These are phyloP conservation scores for Nannochloropsis salina DNA, from an alignment of 108 stramenopile species.

Conservation along the genomic window DNA sequence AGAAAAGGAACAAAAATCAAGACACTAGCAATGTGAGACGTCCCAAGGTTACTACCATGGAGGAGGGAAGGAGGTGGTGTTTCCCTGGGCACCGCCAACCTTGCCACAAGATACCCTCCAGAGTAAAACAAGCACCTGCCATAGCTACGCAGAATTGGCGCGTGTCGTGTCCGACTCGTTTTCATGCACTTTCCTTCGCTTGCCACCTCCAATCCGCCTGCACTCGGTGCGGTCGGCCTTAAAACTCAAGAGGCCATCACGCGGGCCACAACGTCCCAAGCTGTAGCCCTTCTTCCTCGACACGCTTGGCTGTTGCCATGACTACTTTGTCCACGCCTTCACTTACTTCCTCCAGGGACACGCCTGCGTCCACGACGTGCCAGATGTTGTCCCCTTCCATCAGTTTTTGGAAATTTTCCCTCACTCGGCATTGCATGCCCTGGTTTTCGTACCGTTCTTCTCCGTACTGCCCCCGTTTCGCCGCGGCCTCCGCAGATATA, in stretches of 20 bases:
- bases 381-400: slow-evolving; percentile 21
- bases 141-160: no score
- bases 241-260: not conserved
- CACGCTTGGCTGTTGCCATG: not conserved
- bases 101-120: no score
- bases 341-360: slow-evolving; percentile 32
- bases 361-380: slow-evolving; percentile 34
- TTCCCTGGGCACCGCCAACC: no score
- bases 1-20: no score
- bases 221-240: no score
- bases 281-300: not conserved
- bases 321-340: not conserved
- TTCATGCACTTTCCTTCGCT: no score
- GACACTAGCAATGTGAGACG: no score
- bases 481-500: slow-evolving; percentile 74
- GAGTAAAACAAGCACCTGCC: no score
- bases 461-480: slow-evolving; percentile 81
- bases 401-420: slow-evolving; percentile 35
- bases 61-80: no score
- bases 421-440: slow-evolving; percentile 41
- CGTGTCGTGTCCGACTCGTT: no score
- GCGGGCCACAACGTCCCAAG: not conserved
- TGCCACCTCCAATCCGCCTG: no score
- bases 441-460: slow-evolving; percentile 57
- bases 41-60: no score